Base-by-base conservation (phyloP, 345 rosid species). In the Chamaenerion angustifolium region DNA sequence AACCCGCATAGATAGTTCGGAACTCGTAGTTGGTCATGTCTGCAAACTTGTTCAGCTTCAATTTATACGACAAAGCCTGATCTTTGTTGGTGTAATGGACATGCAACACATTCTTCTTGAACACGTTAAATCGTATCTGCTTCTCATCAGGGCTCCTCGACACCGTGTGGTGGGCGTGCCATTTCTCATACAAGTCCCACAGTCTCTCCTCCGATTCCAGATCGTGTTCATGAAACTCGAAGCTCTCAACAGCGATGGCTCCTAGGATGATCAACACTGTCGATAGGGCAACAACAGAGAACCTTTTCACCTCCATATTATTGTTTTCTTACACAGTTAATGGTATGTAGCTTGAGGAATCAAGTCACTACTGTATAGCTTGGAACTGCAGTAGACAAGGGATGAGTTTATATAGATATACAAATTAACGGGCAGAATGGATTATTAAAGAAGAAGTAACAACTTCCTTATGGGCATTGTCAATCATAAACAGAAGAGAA, bases 1-100 rank as follows among this genome's bases (percentile, higher is more conserved):
- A 83, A 13, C 88, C 76, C 0, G 98, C 81, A 15, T 72, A 86
- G 15, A 54, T 16, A 45, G 44, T 71, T 49, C 68, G 64, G 59
- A 90, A 86, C 54, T 86, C 95, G 21, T 77, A 80, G 49, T 66
- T 86, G 2, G 98, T 90, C 86, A 83, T 65, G 61, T 90, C 95
- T 3, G 86, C 86, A 52, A 86, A 90, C 79, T 65, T 83, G 68
- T 90, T 90, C 57, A 90, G 71, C 74, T 73, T 90, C 68, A 86
- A 60, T 65, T 83, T 90, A 55, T 86, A 90, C 45, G 95, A 76
- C 65, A 64, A 79, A 17, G 78, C 81, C 71, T 69, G 56, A 4
- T 21, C 25, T 59, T 68, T 73, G 80, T 86, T 90, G 1, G 85
- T 74, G 60, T 64, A 56, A 51, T 83, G 92, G 16, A 90, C 79